A percentile compares a stretch with the other conserved stretches of the same genome.
Conservation (phyloP, 2,329 filamentous ascomycete genomes). For the Cladorrhinum sp. region DNA sequence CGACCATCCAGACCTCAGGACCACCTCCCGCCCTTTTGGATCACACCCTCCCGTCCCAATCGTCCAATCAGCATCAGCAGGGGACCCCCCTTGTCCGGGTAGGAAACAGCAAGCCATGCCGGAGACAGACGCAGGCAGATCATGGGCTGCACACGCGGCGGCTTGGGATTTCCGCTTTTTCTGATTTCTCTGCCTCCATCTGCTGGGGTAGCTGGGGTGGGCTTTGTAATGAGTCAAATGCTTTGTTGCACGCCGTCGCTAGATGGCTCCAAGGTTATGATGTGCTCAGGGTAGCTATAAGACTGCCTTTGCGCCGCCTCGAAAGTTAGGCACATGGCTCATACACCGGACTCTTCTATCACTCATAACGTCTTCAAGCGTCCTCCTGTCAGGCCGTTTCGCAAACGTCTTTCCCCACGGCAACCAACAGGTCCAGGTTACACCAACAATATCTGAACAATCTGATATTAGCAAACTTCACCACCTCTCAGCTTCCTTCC, state of each 20-base stretch:
- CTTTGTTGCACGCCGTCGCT: constrained; percentile 2
- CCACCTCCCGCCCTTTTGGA: constrained; percentile 15
- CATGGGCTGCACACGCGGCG: constrained; percentile 1
- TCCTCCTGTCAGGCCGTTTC: not conserved
- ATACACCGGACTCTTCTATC: not conserved
- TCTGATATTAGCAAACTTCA: not conserved
- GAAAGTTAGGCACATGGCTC: not conserved
- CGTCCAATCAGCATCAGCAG: constrained; percentile 10
- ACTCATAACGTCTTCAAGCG: not conserved
- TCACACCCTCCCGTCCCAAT: constrained; percentile 12
- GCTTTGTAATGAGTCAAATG: constrained; percentile 18
- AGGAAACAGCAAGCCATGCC: not conserved
- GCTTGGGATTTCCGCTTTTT: constrained; percentile 3
- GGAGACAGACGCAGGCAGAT: constrained; percentile 2
- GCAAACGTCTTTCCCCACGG: not conserved
- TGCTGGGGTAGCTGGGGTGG: not conserved
- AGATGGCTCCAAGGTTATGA: not conserved
- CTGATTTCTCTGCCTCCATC: constrained; percentile 3
- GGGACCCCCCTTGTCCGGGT: not conserved
- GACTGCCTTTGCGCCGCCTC: not conserved
- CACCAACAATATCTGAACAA: not conserved
- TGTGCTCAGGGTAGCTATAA: constrained; percentile 1
- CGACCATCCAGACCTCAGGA: constrained; percentile 4
- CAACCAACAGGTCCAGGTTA: constrained; percentile 1
- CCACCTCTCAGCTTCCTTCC: not conserved